These are phyloP conservation scores for Brachypodium distachyon DNA, from an alignment of 202 grass and related monocot species.

Conservation along the genomic window DNA sequence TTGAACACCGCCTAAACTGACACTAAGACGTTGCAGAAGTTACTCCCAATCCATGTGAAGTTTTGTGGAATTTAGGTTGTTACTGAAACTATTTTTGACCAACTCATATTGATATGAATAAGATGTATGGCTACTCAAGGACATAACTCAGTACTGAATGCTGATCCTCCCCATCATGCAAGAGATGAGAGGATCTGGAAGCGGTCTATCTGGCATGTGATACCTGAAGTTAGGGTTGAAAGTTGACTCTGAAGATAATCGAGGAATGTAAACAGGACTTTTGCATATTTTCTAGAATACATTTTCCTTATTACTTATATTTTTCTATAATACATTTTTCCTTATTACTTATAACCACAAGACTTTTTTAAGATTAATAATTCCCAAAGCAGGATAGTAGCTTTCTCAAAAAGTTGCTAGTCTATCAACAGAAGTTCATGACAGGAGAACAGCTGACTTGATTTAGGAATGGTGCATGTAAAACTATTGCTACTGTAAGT, in stretches of 20 bases:
- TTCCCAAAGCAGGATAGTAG: background rate
- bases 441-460: background rate
- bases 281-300: too few species aligned
- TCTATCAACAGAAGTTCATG: background rate
- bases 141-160: background rate
- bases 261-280: background rate
- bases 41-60: background rate
- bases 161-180: background rate
- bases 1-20: background rate
- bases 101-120: background rate
- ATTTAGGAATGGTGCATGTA: background rate
- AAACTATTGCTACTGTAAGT: background rate
- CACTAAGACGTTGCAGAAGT: background rate
- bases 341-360: background rate
- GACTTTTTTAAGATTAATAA: background rate
- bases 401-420: background rate
- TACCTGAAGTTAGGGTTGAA: background rate
- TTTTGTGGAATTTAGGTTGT: background rate
- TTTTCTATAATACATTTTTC: background rate
- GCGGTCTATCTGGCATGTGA: background rate
- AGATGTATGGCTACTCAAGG: background rate
- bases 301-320: background rate
- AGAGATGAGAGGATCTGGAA: background rate
- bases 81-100: background rate
- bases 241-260: background rate